Conservation (phyloP, 805 yeast species). For the Metschnikowia reukaufii region DNA sequence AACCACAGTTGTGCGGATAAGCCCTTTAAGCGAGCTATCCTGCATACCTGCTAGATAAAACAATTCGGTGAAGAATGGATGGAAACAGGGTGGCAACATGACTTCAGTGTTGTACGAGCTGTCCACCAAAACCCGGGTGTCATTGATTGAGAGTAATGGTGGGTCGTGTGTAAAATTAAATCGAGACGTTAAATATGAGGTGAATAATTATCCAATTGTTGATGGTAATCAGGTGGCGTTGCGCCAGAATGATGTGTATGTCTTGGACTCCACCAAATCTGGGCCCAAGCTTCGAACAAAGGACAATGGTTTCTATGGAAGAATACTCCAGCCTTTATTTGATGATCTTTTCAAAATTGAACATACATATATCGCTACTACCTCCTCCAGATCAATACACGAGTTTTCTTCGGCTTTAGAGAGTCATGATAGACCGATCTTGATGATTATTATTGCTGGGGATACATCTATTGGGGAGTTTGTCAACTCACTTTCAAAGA, state of each 20-base stretch:
- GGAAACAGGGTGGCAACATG: conserved; percentile 1
- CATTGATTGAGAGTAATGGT: background rate
- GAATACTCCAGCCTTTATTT: conserved; percentile 50
- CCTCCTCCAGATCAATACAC: conserved; percentile 35
- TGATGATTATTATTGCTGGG: conserved; percentile 72
- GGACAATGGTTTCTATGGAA: conserved; percentile 36
- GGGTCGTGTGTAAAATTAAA: background rate
- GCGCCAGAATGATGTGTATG: conserved; percentile 19
- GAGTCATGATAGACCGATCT: conserved; percentile 17
- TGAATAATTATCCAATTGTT: background rate
- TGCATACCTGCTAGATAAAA: background rate
- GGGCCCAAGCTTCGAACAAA: conserved; percentile 42
- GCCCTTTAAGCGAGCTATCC: background rate
- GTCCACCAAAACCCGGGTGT: conserved; percentile 1
- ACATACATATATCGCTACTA: conserved; percentile 47
- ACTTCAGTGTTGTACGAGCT: conserved; percentile 2
- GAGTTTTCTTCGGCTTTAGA: conserved; percentile 38
- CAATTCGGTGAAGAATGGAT: background rate
- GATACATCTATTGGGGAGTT: conserved; percentile 84
- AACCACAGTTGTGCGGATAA: conserved; percentile 4
- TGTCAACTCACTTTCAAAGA: conserved; percentile 47
- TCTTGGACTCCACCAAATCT: conserved; percentile 52
- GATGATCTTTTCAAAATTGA: conserved; percentile 28
- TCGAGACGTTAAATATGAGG: background rate
- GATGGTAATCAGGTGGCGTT: conserved; percentile 1